phyloP scores from a whole-genome alignment of 2,329 filamentous ascomycete genomes.

The Microcyclospora tardicrescens region DNA sequence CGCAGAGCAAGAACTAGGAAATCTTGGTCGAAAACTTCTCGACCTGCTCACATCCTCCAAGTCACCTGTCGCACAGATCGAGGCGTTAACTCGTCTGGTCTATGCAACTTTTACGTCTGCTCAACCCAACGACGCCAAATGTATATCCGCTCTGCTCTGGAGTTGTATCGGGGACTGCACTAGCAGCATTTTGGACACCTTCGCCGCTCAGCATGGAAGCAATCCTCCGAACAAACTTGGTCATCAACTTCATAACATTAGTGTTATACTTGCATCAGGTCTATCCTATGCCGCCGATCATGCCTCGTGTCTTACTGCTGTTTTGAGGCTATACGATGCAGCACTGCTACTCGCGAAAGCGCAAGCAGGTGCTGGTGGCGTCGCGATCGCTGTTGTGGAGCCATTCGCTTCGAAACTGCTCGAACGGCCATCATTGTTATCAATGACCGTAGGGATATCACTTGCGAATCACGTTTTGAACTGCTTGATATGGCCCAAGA shows the following conservation, averaged over 20 bases:
- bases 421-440: constrained; percentile 5
- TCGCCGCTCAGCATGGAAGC: background rate
- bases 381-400: constrained; percentile 56
- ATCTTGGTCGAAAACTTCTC: constrained; percentile 1
- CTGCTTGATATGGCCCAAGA: constrained; percentile 39
- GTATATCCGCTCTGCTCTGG: constrained; percentile 3
- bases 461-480: constrained; percentile 12
- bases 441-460: constrained; percentile 3
- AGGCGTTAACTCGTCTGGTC: constrained; percentile 3
- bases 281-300: constrained; percentile 23
- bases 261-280: constrained; percentile 54
- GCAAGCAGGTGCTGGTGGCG: constrained; percentile 55
- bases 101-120: background rate
- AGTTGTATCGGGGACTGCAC: constrained; percentile 1
- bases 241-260: constrained; percentile 56
- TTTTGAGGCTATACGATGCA: constrained; percentile 18
- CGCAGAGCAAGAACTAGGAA: background rate
- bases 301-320: constrained; percentile 1
- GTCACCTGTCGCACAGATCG: constrained; percentile 1
- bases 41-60: constrained; percentile 2
- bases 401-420: constrained; percentile 13
- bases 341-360: constrained; percentile 40
- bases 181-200: background rate
- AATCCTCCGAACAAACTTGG: constrained; percentile 24
- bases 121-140: background rate